Percentiles rank a stretch among this genome's conserved stretches.
These are phyloP conservation scores for Neofusicoccum ribis DNA, from an alignment of 2,329 filamentous ascomycete genomes.

Conservation along the genomic window DNA sequence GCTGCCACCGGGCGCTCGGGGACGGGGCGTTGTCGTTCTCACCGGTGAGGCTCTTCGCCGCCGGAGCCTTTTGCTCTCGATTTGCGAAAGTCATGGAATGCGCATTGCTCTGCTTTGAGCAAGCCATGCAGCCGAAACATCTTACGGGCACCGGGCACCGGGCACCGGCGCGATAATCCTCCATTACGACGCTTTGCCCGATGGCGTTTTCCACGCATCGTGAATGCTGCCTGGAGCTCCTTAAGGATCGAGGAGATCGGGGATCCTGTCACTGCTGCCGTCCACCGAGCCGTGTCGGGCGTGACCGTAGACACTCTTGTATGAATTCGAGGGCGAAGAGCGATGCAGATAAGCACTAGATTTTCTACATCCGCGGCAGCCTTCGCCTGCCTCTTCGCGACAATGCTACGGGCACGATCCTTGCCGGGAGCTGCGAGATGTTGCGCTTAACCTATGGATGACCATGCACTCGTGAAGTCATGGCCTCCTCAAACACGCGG, in stretches of 20 bases:
- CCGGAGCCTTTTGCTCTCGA: too few species aligned
- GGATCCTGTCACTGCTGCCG: too few species aligned
- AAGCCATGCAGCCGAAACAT: too few species aligned
- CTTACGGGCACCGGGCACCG: too few species aligned
- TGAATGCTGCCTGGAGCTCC: too few species aligned
- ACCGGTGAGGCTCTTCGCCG: too few species aligned
- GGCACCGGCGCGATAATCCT: not conserved
- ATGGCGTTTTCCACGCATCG: too few species aligned
- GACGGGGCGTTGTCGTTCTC: not conserved
- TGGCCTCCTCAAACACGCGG: constrained; percentile 35
- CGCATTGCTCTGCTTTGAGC: too few species aligned
- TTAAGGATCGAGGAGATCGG: too few species aligned
- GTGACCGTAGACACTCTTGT: not conserved
- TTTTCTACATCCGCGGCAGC: not conserved
- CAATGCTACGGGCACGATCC: not conserved
- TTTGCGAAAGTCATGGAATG: too few species aligned
- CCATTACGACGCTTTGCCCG: not conserved
- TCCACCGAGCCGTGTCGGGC: not conserved
- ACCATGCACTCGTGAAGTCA: constrained; percentile 28
- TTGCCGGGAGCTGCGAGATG: not conserved
- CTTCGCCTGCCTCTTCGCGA: not conserved
- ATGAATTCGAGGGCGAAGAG: not conserved
- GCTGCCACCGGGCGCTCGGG: not conserved
- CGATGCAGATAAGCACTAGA: not conserved
- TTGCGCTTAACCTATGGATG: constrained; percentile 30